Evolutionary conservation across 805 yeast genomes (phyloP).

Genomic region (Candida vartiovaarae): DNA sequence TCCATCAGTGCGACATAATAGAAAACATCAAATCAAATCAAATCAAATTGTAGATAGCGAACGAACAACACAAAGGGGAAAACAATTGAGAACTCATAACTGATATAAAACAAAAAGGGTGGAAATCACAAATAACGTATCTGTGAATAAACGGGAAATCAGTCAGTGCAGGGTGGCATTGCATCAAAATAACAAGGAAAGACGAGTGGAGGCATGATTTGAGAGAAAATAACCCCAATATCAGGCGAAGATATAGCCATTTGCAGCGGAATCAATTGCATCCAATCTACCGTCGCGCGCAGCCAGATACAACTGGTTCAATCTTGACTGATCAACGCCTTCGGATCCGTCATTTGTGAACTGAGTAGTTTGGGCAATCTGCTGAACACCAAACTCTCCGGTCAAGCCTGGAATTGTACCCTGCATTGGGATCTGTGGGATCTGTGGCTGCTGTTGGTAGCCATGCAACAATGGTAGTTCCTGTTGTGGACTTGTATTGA

Average conservation of each 20-base stretch:
- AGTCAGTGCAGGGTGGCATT: too few species aligned
- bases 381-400: slow-evolving; percentile 16
- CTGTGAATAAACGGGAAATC: too few species aligned
- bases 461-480: slow-evolving; percentile 22
- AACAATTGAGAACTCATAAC: too few species aligned
- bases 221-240: not conserved
- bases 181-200: too few species aligned
- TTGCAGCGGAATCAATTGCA: slow-evolving; percentile 42
- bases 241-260: slow-evolving; percentile 25
- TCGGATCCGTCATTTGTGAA: slow-evolving; percentile 27
- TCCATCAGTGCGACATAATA: too few species aligned
- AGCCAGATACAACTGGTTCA: slow-evolving; percentile 47
- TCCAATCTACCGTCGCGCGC: slow-evolving; percentile 51
- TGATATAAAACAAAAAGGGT: too few species aligned
- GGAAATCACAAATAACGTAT: too few species aligned
- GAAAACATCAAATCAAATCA: too few species aligned
- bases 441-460: slow-evolving; percentile 7
- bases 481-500: slow-evolving; percentile 19
- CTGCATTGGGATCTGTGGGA: slow-evolving; percentile 3
- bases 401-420: slow-evolving; percentile 5
- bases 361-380: slow-evolving; percentile 7
- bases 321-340: slow-evolving; percentile 28
- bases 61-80: too few species aligned
- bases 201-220: too few species aligned
- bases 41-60: too few species aligned